Evolutionary conservation across 1,284 basidiomycete genomes (phyloP), one percentile per base, ranked within the genome.

Genomic region (Moniliophthora roreri): DNA sequence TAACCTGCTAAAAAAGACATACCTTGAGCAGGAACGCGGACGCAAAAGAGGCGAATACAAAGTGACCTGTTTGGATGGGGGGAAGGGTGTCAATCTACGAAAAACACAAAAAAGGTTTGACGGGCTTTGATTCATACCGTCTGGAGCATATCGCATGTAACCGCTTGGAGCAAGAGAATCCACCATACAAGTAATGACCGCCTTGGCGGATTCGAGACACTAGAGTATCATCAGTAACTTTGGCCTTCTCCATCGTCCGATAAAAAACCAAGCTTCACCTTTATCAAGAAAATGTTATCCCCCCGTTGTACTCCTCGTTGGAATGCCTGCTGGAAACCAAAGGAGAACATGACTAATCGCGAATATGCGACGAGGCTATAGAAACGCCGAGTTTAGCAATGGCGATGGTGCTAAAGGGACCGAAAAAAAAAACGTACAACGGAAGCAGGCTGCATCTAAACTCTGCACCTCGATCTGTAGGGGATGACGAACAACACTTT

Each of bases 1-100:
- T 18, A 16, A 4, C 18, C 20, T 23, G n/a, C 2, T 36, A 18
- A 41, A 15, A n/a, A 34, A 6, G 42, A 67, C 69, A n/a, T 41
- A 87, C 88, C 78, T 91, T 91, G 58, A 91, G 78, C 51, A 92
- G 71, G 69, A 91, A 92, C 0, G 89, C 91, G 40, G 89, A 90
- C 0, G 92, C 92, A 64, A 94, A 95, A 1, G 90, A 82, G 1
- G 88, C 81, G 63, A 92, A 92, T 38, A 94, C 79, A 62, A 94
- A 93, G 65, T 93, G 86, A 7, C 85, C 85, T 87, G 49, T 21
- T 11, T 1, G 20, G n/a, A n/a, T n/a, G n/a, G n/a, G n/a, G n/a
- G n/a, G n/a, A n/a, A n/a, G 11, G 16, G 15, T 16, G 21, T 20
- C n/a, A 2, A 35, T 18, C 36, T 23, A 2, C 20, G n/a, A 53